These are phyloP conservation scores for Boletus pseudo-olivaceus DNA, from an alignment of 768 basidiomycete genomes.

Conservation along the genomic window DNA sequence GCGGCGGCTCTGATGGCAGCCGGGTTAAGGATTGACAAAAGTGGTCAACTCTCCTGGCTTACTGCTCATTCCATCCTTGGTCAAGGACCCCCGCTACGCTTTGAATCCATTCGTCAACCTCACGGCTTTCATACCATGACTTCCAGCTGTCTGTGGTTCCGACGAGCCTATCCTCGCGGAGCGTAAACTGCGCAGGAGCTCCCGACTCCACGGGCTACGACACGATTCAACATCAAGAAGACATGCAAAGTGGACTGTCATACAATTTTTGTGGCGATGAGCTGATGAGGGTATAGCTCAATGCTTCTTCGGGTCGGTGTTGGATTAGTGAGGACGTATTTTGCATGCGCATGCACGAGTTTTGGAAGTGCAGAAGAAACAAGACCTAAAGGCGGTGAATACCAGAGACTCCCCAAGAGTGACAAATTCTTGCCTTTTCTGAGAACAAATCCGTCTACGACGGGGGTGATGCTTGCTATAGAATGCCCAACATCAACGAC, in stretches of 20 bases:
- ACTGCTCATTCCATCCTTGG: conserved; percentile 89
- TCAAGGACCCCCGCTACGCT: conserved; percentile 82
- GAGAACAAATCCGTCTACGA: conserved; percentile 96
- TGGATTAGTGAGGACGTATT: conserved; percentile 56
- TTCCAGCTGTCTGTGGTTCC: conserved; percentile 82
- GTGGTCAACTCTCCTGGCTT: conserved; percentile 22
- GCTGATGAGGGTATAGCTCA: conserved; percentile 79
- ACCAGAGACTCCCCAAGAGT: not conserved
- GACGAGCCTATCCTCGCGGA: conserved; percentile 71
- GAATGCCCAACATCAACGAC: conserved; percentile 93
- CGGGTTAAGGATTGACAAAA: not conserved
- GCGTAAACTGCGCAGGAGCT: conserved; percentile 57
- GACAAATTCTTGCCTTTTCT: conserved; percentile 65
- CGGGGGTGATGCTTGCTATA: conserved; percentile 87
- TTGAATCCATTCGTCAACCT: conserved; percentile 95
- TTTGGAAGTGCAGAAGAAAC: conserved; percentile 69
- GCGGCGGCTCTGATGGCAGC: conserved; percentile 48
- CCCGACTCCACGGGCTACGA: conserved; percentile 71
- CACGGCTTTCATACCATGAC: conserved; percentile 70
- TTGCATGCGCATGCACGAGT: conserved; percentile 78
- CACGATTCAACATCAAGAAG: conserved; percentile 3
- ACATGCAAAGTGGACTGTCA: conserved; percentile 8
- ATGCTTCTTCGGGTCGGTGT: conserved; percentile 52
- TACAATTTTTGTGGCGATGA: conserved; percentile 80
- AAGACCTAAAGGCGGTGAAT: conserved; percentile 55